Conservation (phyloP, 176 grass and related monocot species). For the Pharus latifolius region DNA sequence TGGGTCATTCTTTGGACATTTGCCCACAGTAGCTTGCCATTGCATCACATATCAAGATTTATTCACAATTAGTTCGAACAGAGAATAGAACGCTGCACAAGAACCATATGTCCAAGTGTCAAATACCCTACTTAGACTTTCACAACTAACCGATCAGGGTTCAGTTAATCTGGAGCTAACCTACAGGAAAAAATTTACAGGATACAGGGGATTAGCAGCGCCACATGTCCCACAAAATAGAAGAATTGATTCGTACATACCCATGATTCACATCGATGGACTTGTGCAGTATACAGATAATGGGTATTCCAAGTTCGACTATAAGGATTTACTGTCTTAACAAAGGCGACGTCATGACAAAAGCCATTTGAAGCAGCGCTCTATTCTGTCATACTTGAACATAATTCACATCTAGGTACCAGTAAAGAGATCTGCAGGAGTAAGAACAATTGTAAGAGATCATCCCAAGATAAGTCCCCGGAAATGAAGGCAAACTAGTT, state of each 20-base stretch:
- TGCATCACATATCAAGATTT: neutral
- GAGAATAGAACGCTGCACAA: neutral
- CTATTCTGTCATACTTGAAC: neutral
- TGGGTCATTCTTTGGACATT: neutral
- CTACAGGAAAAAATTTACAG: neutral
- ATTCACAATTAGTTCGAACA: neutral
- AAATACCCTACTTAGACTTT: neutral
- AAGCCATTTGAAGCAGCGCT: neutral
- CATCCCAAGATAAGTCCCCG: neutral
- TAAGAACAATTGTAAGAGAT: neutral
- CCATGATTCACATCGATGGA: neutral
- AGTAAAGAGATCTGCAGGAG: conserved; percentile 22
- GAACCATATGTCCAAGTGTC: neutral
- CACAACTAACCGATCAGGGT: neutral
- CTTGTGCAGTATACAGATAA: neutral
- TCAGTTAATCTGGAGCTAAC: neutral
- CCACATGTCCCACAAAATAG: neutral
- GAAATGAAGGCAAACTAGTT: neutral
- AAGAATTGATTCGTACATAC: conserved; percentile 8
- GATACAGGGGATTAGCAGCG: neutral
- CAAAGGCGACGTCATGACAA: neutral
- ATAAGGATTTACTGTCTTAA: neutral
- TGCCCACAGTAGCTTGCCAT: neutral
- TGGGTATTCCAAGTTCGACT: neutral
- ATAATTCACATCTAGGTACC: neutral